phyloP scores from a whole-genome alignment of 2,329 filamentous ascomycete species.

The Neurospora sp. region DNA sequence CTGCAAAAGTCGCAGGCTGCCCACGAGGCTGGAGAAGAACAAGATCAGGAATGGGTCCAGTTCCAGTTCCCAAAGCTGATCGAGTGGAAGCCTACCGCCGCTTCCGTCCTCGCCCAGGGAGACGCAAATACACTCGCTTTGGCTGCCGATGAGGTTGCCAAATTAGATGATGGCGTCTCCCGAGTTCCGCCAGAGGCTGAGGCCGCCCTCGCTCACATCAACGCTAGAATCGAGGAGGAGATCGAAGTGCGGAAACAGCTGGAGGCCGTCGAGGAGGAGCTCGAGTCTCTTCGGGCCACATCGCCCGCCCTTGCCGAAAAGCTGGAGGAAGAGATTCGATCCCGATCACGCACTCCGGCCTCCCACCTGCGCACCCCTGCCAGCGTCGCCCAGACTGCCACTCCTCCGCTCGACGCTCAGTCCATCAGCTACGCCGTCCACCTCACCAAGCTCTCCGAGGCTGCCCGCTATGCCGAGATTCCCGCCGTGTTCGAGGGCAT shows the following conservation, averaged over 20 bases:
- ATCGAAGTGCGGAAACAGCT: conserved; percentile 45
- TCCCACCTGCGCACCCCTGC: conserved; percentile 33
- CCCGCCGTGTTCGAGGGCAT: conserved; percentile 85
- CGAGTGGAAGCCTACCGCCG: conserved; percentile 67
- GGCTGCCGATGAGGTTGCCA: conserved; percentile 21
- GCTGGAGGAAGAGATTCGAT: conserved; percentile 28
- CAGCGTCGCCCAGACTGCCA: conserved; percentile 44
- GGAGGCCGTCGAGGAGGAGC: conserved; percentile 34
- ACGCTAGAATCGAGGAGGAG: conserved; percentile 75
- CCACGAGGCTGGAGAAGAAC: conserved; percentile 54
- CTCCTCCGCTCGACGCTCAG: conserved; percentile 53
- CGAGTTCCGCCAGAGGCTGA: conserved; percentile 23
- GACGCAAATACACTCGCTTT: conserved; percentile 26
- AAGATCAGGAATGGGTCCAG: conserved; percentile 80
- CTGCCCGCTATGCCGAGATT: conserved; percentile 73
- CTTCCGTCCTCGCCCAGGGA: conserved; percentile 40
- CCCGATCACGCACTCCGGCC: conserved; percentile 31
- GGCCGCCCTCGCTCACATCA: conserved; percentile 59
- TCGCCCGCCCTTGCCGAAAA: conserved; percentile 19
- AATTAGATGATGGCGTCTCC: conserved; percentile 13
- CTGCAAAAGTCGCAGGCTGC: conserved; percentile 68
- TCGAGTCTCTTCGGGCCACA: conserved; percentile 29
- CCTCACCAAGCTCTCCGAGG: conserved; percentile 61
- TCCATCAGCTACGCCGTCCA: conserved; percentile 66
- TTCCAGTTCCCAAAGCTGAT: conserved; percentile 83